Conservation (phyloP, 169 alveolate species). For the Plasmodium vivax region DNA sequence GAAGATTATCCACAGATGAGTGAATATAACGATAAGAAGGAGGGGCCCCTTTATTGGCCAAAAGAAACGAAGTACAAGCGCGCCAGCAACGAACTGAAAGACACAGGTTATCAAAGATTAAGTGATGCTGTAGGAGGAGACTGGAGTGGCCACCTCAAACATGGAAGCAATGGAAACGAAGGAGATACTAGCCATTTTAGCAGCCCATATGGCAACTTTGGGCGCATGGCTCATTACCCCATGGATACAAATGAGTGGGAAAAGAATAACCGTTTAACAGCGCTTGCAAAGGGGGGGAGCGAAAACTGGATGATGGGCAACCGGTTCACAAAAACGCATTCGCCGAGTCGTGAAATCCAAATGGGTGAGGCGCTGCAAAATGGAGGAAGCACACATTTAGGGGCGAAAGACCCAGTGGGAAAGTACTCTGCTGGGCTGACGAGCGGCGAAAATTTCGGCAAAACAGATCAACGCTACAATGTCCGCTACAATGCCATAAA, state of each 20-base stretch:
- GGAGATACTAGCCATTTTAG: background rate
- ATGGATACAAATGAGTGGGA: background rate
- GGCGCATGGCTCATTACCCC: background rate
- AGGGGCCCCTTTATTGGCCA: background rate
- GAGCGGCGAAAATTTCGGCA: background rate
- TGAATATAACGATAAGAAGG: background rate
- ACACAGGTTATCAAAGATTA: background rate
- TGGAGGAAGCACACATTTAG: background rate
- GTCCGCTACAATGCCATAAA: too few species aligned
- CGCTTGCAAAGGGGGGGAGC: background rate
- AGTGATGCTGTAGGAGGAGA: background rate
- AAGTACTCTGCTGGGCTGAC: background rate
- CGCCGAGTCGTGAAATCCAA: background rate
- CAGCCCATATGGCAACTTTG: background rate
- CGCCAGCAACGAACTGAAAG: background rate
- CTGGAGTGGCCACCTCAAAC: background rate
- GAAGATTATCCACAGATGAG: background rate
- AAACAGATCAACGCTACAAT: constrained; percentile 4
- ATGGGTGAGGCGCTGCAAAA: background rate
- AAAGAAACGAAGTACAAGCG: background rate
- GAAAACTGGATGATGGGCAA: background rate
- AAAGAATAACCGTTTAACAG: background rate
- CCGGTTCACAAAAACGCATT: background rate
- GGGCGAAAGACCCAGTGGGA: background rate
- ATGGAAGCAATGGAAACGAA: background rate